Evolutionary conservation across 208 protist species (phyloP), one percentile per base, ranked within the genome.

Genomic region (Trypanosomatidae sp.): DNA sequence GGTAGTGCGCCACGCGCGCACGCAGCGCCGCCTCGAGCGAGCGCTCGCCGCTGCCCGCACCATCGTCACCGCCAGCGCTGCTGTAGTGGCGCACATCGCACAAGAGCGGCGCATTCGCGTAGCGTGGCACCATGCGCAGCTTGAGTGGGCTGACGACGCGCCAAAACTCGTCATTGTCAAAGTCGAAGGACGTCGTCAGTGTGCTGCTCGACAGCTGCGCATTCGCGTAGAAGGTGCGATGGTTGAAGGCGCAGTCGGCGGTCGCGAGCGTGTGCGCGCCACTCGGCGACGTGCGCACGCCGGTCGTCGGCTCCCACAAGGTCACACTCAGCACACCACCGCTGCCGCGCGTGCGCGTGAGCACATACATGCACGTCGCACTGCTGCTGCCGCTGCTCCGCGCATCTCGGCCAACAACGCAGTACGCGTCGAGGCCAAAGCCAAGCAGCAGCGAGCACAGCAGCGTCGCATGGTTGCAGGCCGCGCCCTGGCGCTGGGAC

Each of bases 391-490:
- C 48, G 15, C 35, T 47, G 15, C 35, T 47, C n/a, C n/a, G 16
- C 53, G 11, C 42, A 40, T 24, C 65, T 32, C 1, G 44, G 43
- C 91, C 91, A 10, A 87, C 57, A 18, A 63, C 69, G 49, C 87
- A 92, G 50, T 79, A 96, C 0, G 86, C 80, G 48, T 95, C 85
- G 4, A 96, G 49, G 8, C 85, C 85, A 48, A 95, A 95, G 2
- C 91, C 91, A 0, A 96, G 68, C 0, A 96, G 51, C 7, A 96
- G 61, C 1, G 82, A 94, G 56, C 88, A 95, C 6, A 96, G 61
- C 27, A 96, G 63, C 3, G 70, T 58, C 6, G 81, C 67, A 41
- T 95, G 91, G 44, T 96, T 92, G 54, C 78, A 83, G 24, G 58
- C 37, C 16, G 80, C 62, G 0, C 91, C 91, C 40, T 84, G 77